A percentile compares a stretch with the other conserved stretches of the same genome.
Evolutionary conservation across 2,329 filamentous ascomycete species (phyloP).

Genomic region (Claviceps purpurea): DNA sequence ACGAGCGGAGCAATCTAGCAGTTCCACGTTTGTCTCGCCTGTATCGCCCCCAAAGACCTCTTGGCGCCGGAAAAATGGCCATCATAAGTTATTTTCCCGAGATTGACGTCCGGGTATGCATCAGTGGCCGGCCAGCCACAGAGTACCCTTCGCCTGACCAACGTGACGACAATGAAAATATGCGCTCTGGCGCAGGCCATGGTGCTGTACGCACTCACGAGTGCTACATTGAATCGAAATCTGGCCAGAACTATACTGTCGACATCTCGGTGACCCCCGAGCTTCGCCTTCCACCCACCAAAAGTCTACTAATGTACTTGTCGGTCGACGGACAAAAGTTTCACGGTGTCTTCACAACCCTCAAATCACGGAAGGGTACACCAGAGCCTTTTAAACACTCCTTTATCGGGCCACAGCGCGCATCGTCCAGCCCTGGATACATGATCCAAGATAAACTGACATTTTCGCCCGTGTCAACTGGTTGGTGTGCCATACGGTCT

Average conservation of each 20-base stretch:
- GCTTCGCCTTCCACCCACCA: not conserved
- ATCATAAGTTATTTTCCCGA: slow-evolving; percentile 9
- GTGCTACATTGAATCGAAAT: slow-evolving; percentile 14
- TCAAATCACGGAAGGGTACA: not conserved
- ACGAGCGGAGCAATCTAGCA: too few species aligned
- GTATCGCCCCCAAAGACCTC: not conserved
- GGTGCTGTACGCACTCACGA: not conserved
- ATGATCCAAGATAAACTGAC: not conserved
- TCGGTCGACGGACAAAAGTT: slow-evolving; percentile 9
- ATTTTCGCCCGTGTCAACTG: not conserved
- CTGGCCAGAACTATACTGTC: slow-evolving; percentile 9
- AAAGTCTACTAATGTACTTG: fast-evolving
- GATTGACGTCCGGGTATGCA: slow-evolving; percentile 8
- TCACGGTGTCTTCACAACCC: not conserved
- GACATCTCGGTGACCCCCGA: not conserved
- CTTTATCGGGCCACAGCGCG: not conserved
- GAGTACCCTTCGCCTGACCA: slow-evolving; percentile 9
- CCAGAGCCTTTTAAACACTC: not conserved
- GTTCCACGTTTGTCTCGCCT: too few species aligned
- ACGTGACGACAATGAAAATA: not conserved
- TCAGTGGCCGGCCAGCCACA: slow-evolving; percentile 10
- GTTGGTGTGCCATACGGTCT: not conserved
- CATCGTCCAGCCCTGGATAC: not conserved
- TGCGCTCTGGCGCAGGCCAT: too few species aligned
- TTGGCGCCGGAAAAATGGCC: slow-evolving; percentile 9